Evolutionary conservation across 768 basidiomycete species (phyloP), one percentile per base, ranked within the genome.

Genomic region (Suillus sp.): DNA sequence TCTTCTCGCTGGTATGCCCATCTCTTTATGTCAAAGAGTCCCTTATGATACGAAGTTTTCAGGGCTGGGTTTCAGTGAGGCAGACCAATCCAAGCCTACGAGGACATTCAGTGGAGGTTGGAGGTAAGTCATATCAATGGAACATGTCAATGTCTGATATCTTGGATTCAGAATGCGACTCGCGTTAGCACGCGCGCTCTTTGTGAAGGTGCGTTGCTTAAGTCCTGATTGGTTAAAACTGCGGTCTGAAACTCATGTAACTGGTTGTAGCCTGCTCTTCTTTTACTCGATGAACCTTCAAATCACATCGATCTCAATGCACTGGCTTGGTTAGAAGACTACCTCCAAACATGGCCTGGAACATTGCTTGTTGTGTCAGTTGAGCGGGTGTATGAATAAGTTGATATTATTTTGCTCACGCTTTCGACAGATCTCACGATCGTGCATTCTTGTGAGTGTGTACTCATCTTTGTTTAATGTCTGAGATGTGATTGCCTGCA

Each of bases 291-390:
- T 75, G 95, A 97, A 72, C 96, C 96, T 72, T 96, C 96, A 13
- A 99, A 99, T 83, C 94, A 97, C 78, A 95, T 94, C 71, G 94
- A 96, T 83, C 76, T 98, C 61, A 98, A 98, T 75, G 96, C 96
- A 10, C 84, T 99, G 71, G 96, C 96, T 35, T 99, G 96, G 96
- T 81, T 96, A 8, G 95, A 98, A 80, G 96, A 97, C 71, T 98
- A 98, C 72, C 83, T 98, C 6, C 96, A 96, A 74, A 96, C 95
- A 2, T 98, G 95, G 95, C 78, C 87, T 1, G 91, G 93, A 59
- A 97, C 95, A 0, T 78, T 98, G 18, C 87, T 98, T 43, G 95
- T 97, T 16, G 95, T 98, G 89, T 95, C 71, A 67, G 89, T 79
- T 1, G 48, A 60, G 25, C 1, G 47, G 58, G n/a, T 32, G 30